Conservation (phyloP, 805 yeast genomes). For the Saccharomycopsis sp. region DNA sequence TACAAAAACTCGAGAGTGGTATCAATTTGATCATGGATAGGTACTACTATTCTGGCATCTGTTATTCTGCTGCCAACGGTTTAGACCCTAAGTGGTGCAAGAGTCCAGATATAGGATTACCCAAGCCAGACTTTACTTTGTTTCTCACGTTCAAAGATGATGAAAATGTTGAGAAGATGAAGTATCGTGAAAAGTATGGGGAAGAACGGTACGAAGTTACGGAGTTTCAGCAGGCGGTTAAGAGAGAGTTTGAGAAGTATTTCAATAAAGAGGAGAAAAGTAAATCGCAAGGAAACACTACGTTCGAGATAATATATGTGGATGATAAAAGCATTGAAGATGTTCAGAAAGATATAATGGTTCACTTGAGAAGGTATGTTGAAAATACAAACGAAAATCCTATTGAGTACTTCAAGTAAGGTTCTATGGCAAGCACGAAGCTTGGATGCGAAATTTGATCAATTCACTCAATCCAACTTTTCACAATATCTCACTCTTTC, state of each 20-base stretch:
- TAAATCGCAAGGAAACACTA: slow-evolving; percentile 6
- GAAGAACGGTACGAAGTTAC: slow-evolving; percentile 81
- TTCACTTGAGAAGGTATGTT: slow-evolving; percentile 2
- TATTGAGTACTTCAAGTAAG: slow-evolving; percentile 8
- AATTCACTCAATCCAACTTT: slow-evolving; percentile 37
- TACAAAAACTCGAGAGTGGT: slow-evolving; percentile 40
- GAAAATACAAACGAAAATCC: neutral
- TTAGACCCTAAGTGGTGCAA: slow-evolving; percentile 69
- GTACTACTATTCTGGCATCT: slow-evolving; percentile 87
- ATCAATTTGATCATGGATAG: slow-evolving; percentile 65
- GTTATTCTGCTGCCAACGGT: slow-evolving; percentile 84
- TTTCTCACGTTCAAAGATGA: slow-evolving; percentile 56
- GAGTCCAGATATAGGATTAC: slow-evolving; percentile 74
- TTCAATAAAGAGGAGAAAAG: slow-evolving; percentile 24
- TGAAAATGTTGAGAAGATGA: slow-evolving; percentile 30
- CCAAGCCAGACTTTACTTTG: slow-evolving; percentile 75
- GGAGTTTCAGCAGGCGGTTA: slow-evolving; percentile 69
- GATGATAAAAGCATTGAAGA: slow-evolving; percentile 47
- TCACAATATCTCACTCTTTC: slow-evolving; percentile 60
- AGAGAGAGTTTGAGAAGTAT: slow-evolving; percentile 44
- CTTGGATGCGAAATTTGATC: too few species aligned
- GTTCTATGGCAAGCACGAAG: too few species aligned
- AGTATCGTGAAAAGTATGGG: slow-evolving; percentile 73
- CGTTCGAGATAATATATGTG: slow-evolving; percentile 48
- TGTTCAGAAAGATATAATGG: slow-evolving; percentile 43